Percentiles rank a stretch among this genome's conserved stretches.
These are phyloP conservation scores for Dactylellina cionopaga DNA, from an alignment of 2,329 filamentous ascomycete species.

Conservation along the genomic window DNA sequence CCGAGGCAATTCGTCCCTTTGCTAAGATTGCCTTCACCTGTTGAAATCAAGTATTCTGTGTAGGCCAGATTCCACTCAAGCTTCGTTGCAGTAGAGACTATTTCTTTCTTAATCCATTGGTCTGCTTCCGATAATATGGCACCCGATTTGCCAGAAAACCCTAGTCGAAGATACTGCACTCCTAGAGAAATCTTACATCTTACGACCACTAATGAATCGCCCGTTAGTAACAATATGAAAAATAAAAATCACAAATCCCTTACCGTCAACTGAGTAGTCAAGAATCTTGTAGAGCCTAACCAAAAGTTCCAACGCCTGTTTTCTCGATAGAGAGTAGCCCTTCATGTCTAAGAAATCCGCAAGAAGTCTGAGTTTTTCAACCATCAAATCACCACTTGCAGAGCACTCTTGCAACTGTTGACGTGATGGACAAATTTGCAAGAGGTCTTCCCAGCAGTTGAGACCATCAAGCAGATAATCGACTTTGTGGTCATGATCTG, in stretches of 20 bases:
- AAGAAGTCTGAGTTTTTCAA: conserved; percentile 54
- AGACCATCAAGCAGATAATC: conserved; percentile 53
- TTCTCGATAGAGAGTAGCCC: conserved; percentile 55
- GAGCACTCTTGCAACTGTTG: conserved; percentile 21
- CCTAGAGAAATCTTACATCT: conserved; percentile 61
- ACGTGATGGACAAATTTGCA: conserved; percentile 29
- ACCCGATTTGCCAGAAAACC: conserved; percentile 70
- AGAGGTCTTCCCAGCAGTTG: conserved; percentile 55
- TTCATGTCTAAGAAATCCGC: conserved; percentile 57
- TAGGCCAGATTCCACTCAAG: conserved; percentile 74
- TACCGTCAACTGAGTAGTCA: conserved; percentile 45
- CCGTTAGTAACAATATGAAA: background rate
- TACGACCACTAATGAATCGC: conserved; percentile 47
- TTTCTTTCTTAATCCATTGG: conserved; percentile 62
- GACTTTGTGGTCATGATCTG: conserved; percentile 32
- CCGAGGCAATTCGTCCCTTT: conserved; percentile 65
- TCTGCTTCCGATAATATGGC: conserved; percentile 70
- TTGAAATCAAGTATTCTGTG: conserved; percentile 77
- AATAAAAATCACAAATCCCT: background rate
- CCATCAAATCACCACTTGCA: conserved; percentile 52
- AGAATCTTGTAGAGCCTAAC: conserved; percentile 53
- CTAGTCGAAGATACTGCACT: conserved; percentile 69
- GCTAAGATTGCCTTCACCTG: conserved; percentile 68
- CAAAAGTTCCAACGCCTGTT: conserved; percentile 54
- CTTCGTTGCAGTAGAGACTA: conserved; percentile 62